Evolutionary conservation across 2,329 filamentous ascomycete species (phyloP), one percentile per base, ranked within the genome.

Genomic region (Stromatinia cepivora): DNA sequence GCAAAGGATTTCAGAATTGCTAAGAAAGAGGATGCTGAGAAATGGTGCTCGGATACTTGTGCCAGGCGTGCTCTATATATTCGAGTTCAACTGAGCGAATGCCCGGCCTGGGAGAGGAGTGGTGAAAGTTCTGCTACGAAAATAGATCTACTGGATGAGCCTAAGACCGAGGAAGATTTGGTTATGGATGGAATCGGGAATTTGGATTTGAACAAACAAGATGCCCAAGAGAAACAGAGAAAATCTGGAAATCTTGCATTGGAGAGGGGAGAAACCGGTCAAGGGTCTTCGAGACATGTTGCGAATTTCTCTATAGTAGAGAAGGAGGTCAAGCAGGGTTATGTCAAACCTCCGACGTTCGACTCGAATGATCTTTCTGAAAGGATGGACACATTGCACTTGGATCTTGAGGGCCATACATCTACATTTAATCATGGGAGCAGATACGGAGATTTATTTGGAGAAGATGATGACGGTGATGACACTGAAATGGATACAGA

Each of bases 1-100:
- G 79, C 80, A 17, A 85, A 84, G 67, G 84, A 87, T 68, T 87
- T 88, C 67, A 85, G 84, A 72, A 90, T 97, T 61, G 88, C 96
- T 36, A 85, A 87, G 70, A 87, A 85, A 66, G 87, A 88, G 73
- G 88, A 92, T 76, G 80, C 94, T 22, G 92, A 95, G 81, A 91
- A 89, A 80, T 99, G 93, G 92, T 99, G 95, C 80, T 92, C 90
- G 0, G 84, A 90, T 67, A 84, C 84, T 52, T 99, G 95, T 81
- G 92, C 92, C 2, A 87, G 88, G 73, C 86, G 92, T 62, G 93
- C 92, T 3, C 83, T 97, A 73, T 97, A 93, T 79, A 85, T 98
- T 75, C 92, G 93, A 77, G 91, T 96, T 34, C 95, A 99, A 83
- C 86, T 98, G 52, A 90, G 87, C 73, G 91, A 95, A 77, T 90